These are phyloP conservation scores for Mitragyna speciosa DNA, from an alignment of 257 asterid genomes.

Conservation along the genomic window DNA sequence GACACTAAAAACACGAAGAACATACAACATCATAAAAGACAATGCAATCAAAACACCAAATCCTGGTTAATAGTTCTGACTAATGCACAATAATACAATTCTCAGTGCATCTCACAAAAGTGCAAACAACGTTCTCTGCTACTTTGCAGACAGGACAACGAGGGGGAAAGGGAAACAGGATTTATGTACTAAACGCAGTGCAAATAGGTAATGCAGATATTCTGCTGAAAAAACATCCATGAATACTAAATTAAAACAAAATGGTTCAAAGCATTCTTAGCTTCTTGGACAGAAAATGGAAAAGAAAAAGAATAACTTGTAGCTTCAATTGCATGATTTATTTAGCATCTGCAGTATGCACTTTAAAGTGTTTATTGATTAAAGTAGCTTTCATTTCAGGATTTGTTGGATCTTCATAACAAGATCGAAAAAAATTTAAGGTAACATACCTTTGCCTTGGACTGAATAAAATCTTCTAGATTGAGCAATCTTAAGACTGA, in stretches of 20 bases:
- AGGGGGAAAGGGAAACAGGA: background rate
- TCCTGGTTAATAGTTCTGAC: background rate
- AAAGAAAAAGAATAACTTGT: no score
- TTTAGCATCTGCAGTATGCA: background rate
- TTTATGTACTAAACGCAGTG: no score
- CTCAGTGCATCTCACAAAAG: no score
- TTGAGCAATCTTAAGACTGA: conserved; percentile 59
- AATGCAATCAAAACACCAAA: background rate
- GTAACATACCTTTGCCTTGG: conserved; percentile 78
- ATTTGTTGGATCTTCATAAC: background rate
- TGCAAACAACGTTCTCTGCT: background rate
- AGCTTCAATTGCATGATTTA: background rate
- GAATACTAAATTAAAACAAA: no score
- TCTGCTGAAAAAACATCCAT: no score
- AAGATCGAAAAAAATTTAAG: background rate
- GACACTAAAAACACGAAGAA: no score
- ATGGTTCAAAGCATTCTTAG: no score
- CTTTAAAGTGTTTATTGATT: background rate
- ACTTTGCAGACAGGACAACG: background rate
- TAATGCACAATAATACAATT: background rate
- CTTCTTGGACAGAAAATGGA: no score
- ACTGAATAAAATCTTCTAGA: conserved; percentile 70
- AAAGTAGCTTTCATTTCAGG: background rate
- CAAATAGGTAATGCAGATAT: no score
- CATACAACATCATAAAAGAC: no score